These are phyloP conservation scores for Coemansia sp. DNA, from an alignment of 192 early-diverging fungal species.

Conservation along the genomic window DNA sequence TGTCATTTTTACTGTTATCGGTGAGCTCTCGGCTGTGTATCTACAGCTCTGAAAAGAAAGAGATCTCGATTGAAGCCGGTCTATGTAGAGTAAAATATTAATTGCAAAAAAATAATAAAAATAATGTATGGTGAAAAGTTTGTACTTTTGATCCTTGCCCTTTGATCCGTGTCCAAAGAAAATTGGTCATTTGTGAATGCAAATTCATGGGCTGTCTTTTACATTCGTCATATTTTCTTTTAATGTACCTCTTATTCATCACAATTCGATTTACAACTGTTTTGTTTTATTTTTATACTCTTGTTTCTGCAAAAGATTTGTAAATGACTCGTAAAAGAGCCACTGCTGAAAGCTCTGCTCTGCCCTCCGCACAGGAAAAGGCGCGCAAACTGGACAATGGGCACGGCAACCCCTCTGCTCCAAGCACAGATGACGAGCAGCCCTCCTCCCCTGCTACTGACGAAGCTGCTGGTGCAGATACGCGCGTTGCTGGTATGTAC, in stretches of 20 bases:
- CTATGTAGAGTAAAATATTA: no score
- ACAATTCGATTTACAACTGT: background rate
- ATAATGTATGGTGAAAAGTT: no score
- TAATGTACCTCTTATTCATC: background rate
- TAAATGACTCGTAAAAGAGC: background rate
- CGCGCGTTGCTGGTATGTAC: conserved; percentile 58
- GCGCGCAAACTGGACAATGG: background rate
- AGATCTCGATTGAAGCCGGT: no score
- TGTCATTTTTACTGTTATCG: background rate
- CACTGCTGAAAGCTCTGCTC: background rate
- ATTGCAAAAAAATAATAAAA: no score
- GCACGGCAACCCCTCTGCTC: background rate
- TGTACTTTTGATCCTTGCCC: no score
- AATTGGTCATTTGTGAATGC: no score
- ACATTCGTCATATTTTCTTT: no score
- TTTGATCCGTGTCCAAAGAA: no score
- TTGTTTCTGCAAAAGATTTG: no score
- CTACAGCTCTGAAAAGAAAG: no score
- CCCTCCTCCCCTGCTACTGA: background rate
- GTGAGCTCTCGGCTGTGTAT: background rate
- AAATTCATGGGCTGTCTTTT: no score
- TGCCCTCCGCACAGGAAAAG: background rate
- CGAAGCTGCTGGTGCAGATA: background rate
- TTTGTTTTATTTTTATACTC: background rate
- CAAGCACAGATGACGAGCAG: background rate